Base-by-base conservation (phyloP, 345 rosid species). In the Corchorus olitorius region DNA sequence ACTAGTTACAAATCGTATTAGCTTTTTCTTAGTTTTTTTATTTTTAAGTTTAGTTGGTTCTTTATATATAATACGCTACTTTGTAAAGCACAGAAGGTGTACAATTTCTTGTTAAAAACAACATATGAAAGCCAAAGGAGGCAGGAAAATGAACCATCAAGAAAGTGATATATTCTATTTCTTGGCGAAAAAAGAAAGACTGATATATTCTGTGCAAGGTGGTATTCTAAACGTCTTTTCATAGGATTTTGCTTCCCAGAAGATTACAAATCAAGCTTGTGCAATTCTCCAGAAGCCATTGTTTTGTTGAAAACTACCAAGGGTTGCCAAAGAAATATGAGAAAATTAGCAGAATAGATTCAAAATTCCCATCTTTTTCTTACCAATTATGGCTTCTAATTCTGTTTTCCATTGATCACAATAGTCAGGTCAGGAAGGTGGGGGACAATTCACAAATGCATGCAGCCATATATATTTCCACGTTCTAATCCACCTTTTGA, bases 301-400 rank as follows among this genome's bases (percentile, higher is more conserved):
- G 3, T 15, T 33, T 60, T 16, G 45, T 19, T 63, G 5, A 39
- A 54, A 54, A 17, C 34, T 56, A 19, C 61, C 2, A 22, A 59
- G 15, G 62, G 6, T 12, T 22, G 35, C 15, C 8, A 6, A 45
- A 45, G 10, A 45, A 20, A 52, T 3, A 39, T 39, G 5, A 9
- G 10, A 66, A 14, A 74, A n/a, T n/a, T n/a, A 77, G 73, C 3
- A 66, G 87, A 77, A 83, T 70, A 52, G 80, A 87, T 85, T 87
- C 86, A 60, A 39, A 80, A 58, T 37, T 66, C 62, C 71, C 63
- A 35, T 81, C 68, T 70, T 72, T 41, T 66, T 83, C 73, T 34
- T 61, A 41, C 59, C 64, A 19, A 54, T 63, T 63, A 64, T 45
- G 59, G 73, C 54, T 79, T 70, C 77, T 13, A 76, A 27, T 68